Base-by-base conservation (phyloP, 768 basidiomycete species). In the Goffeauzyma gilvescens region DNA sequence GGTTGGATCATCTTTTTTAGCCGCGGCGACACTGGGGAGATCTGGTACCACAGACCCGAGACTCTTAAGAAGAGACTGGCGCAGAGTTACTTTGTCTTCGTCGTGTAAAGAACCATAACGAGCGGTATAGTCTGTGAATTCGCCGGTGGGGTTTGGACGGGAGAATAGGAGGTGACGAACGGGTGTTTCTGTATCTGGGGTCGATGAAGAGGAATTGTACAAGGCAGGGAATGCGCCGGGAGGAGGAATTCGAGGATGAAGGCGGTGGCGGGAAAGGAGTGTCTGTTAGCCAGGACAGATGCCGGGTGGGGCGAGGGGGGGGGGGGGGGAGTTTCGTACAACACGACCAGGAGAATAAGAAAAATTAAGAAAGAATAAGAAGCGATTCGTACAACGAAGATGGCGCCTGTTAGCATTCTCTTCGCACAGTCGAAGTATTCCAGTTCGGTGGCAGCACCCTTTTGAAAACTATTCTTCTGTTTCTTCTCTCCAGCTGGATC, bases 121-220 rank as follows among this genome's bases (percentile, higher is more conserved):
- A 2, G 87, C 85, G 0, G 85, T 81, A 55, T 80, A 93, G 64
- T 96, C 89, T 47, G 81, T 80, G 65, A 96, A 96, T 9, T 72
- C 81, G 6, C 78, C 76, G 31, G 52, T 52, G 35, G 43, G 21
- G 10, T 55, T 59, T 46, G 52, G 63, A 44, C 52, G 56, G 3
- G 65, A 62, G 45, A 65, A 64, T 13, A 55, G 63, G 0, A 66
- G 67, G 15, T 61, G 57, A 25, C 70, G 67, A 1, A 71, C 67
- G 62, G 62, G 6, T 68, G 55, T 47, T 71, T 81, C 72, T 13
- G 55, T 52, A 17, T 35, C 31, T 3, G 45, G 18, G n/a, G 41
- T 28, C 15, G 39, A 28, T 15, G 56, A 42, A 18, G 60, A 42
- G 17, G 54, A 37, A 4, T 65, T 50, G 17, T 63, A 52, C 1